Percentiles rank a stretch among this genome's conserved stretches.
Conservation (phyloP, 2,329 filamentous ascomycete species). For the Microcera coccophila region DNA sequence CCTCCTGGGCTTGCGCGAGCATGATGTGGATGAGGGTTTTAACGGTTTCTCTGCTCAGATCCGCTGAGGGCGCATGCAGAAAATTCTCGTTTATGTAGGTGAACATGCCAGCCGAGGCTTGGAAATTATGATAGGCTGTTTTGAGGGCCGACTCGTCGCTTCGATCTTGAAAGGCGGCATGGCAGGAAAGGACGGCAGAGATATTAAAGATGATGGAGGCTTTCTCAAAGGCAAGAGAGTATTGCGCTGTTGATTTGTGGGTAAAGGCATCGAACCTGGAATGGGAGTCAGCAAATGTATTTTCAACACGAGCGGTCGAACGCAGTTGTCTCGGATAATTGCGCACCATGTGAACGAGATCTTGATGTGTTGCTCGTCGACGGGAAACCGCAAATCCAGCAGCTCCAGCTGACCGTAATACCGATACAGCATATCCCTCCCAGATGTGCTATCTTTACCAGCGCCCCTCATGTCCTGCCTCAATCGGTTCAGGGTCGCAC, state of each 20-base stretch:
- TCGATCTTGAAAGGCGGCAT: conserved; percentile 88
- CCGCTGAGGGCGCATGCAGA: conserved; percentile 92
- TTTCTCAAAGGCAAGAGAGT: conserved; percentile 95
- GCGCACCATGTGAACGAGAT: conserved; percentile 93
- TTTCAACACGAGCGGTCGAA: not conserved
- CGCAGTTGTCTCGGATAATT: not conserved
- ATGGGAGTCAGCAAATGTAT: too few relatives aligned
- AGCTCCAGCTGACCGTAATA: conserved; percentile 98
- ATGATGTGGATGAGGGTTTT: conserved; percentile 91
- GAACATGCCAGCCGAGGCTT: conserved; percentile 98
- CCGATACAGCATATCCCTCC: conserved; percentile 87
- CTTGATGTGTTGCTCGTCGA: conserved; percentile 98
- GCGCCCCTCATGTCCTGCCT: conserved; percentile 98
- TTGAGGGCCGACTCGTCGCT: conserved; percentile 91
- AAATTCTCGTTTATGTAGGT: conserved; percentile 99
- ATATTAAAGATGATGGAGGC: conserved; percentile 99
- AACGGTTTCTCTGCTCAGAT: conserved; percentile 90
- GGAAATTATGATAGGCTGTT: conserved; percentile 95
- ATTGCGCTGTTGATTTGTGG: conserved; percentile 94
- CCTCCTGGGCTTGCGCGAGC: conserved; percentile 93
- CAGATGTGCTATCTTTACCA: conserved; percentile 91
- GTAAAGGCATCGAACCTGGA: conserved; percentile 98
- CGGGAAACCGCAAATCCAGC: conserved; percentile 88
- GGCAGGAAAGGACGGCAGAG: conserved; percentile 90
- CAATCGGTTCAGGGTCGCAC: conserved; percentile 85